These are phyloP conservation scores for Boechera retrofracta DNA, from an alignment of 345 rosid genomes.

Conservation along the genomic window DNA sequence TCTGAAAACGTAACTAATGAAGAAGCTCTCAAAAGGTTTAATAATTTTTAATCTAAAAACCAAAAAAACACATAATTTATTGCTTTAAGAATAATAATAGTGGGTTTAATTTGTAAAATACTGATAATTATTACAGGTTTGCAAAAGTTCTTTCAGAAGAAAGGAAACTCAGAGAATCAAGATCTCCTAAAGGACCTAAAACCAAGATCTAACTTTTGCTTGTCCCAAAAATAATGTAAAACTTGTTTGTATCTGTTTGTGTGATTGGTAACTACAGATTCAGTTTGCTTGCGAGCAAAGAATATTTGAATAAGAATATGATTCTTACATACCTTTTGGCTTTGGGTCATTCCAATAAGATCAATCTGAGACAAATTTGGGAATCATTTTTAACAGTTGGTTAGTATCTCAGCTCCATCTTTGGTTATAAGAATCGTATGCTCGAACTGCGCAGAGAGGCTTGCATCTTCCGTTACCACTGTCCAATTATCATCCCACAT, in stretches of 20 bases:
- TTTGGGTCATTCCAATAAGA: conserved; percentile 23
- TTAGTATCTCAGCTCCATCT: conserved; percentile 90
- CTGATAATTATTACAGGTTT: conserved; percentile 49
- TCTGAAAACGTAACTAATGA: conserved; percentile 51
- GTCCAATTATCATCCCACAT: conserved; percentile 97
- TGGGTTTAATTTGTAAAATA: not conserved
- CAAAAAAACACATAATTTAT: not conserved
- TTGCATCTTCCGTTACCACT: conserved; percentile 84
- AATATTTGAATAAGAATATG: conserved; percentile 27
- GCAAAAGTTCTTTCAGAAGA: conserved; percentile 67
- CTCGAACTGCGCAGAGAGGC: conserved; percentile 91
- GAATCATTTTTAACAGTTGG: conserved; percentile 51
- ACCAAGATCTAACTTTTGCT: not conserved
- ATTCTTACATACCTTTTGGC: conserved; percentile 26
- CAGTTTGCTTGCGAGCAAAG: conserved; percentile 17
- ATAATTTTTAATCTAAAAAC: not conserved
- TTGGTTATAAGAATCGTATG: conserved; percentile 85
- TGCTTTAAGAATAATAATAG: not conserved
- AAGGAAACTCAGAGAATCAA: conserved; percentile 53
- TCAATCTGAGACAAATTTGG: conserved; percentile 17
- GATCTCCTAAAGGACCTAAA: conserved; percentile 43
- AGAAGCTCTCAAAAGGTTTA: conserved; percentile 59
- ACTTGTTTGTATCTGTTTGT: conserved; percentile 30
- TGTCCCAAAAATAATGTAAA: not conserved
- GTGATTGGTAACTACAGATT: conserved; percentile 12